Conservation (phyloP, 108 stramenopile species). For the Fistulifera pelliculosa region DNA sequence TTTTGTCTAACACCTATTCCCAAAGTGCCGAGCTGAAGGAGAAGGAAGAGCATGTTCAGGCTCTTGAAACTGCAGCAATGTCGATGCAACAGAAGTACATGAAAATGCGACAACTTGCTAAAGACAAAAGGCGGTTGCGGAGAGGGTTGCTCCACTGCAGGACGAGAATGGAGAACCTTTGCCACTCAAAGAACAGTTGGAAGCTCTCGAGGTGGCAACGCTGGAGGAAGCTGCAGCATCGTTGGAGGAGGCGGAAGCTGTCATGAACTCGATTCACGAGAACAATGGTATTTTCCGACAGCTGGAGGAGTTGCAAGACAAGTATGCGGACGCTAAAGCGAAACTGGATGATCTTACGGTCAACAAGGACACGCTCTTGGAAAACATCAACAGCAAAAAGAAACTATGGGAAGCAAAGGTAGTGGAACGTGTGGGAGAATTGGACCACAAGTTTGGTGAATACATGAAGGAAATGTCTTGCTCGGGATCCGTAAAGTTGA, state of each 20-base stretch:
- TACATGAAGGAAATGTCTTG: slow-evolving; percentile 89
- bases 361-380: slow-evolving; percentile 29
- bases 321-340: slow-evolving; percentile 40
- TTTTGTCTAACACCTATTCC: not conserved
- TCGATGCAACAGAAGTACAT: slow-evolving; percentile 4
- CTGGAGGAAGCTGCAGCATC: slow-evolving; percentile 39
- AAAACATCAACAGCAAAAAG: slow-evolving; percentile 34
- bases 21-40: slow-evolving; percentile 9
- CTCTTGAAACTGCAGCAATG: slow-evolving; percentile 5
- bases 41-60: slow-evolving; percentile 5
- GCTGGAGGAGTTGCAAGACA: slow-evolving; percentile 47
- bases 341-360: slow-evolving; percentile 38
- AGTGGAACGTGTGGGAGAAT: slow-evolving; percentile 25
- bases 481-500: slow-evolving; percentile 48
- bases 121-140: slow-evolving; percentile 6
- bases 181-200: slow-evolving; percentile 22
- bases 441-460: slow-evolving; percentile 46
- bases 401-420: slow-evolving; percentile 49
- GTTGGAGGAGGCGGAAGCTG: slow-evolving; percentile 47
- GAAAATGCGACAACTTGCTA: not conserved
- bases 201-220: slow-evolving; percentile 11
- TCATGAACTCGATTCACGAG: slow-evolving; percentile 42
- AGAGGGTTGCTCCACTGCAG: slow-evolving; percentile 26
- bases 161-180: slow-evolving; percentile 32
- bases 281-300: slow-evolving; percentile 57